These are phyloP conservation scores for Closterium sp. DNA, from an alignment of 139 green algal species.

Conservation along the genomic window DNA sequence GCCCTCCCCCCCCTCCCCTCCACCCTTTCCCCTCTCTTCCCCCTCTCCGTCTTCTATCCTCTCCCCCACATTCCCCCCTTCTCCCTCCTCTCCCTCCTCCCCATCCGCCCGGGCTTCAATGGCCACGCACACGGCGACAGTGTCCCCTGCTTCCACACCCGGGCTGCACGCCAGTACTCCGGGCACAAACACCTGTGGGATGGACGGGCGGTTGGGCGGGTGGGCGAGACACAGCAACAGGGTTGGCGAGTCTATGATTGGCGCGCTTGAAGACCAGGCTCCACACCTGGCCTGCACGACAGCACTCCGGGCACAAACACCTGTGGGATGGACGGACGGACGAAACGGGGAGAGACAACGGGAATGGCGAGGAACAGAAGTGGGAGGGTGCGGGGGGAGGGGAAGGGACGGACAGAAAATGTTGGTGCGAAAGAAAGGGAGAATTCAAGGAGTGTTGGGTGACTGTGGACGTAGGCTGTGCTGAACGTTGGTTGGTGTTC, in stretches of 20 bases:
- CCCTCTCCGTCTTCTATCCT: background rate
- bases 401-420: too few species aligned
- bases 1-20: background rate
- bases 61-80: background rate
- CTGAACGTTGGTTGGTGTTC: too few species aligned
- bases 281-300: constrained; percentile 61
- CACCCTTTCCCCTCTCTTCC: background rate
- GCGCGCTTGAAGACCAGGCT: too few species aligned
- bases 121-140: constrained; percentile 70
- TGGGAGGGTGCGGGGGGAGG: too few species aligned
- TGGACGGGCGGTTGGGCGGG: background rate
- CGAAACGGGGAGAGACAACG: too few species aligned
- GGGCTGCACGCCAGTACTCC: constrained; percentile 65
- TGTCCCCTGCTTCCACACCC: constrained; percentile 66
- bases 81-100: background rate
- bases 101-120: constrained; percentile 14
- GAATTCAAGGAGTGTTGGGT: too few species aligned
- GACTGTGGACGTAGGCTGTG: too few species aligned
- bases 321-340: constrained; percentile 3
- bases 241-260: too few species aligned
- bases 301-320: constrained; percentile 74
- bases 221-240: too few species aligned
- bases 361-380: constrained; percentile 4
- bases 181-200: constrained; percentile 67
- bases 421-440: too few species aligned